phyloP scores from a whole-genome alignment of 495 filamentous ascomycete genomes.

The Penicillium cosmopolitanum region DNA sequence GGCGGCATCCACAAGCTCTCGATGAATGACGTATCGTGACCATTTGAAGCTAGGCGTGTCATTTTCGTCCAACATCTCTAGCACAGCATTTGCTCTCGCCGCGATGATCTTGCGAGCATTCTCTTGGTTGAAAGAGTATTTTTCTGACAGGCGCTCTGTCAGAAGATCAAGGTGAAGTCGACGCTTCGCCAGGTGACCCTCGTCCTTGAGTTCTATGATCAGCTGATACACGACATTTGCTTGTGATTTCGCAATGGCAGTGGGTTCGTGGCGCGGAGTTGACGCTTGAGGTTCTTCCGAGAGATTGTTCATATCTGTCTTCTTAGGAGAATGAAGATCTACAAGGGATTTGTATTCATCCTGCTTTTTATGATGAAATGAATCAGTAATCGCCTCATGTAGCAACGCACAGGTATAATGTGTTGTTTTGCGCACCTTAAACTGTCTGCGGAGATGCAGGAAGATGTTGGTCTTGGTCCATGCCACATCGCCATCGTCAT shows the following conservation, averaged over 20 bases:
- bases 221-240: constrained; percentile 42
- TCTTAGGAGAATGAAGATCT: constrained; percentile 29
- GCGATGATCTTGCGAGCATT: constrained; percentile 44
- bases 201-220: constrained; percentile 41
- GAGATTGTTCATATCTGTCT: constrained; percentile 30
- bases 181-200: constrained; percentile 50
- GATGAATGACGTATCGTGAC: constrained; percentile 50
- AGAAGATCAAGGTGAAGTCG: constrained; percentile 45
- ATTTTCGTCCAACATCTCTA: constrained; percentile 44
- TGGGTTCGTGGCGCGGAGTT: constrained; percentile 33
- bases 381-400: constrained; percentile 12
- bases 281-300: constrained; percentile 28
- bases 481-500: constrained; percentile 56
- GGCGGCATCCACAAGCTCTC: constrained; percentile 42
- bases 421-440: constrained; percentile 36
- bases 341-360: constrained; percentile 46
- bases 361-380: constrained; percentile 24
- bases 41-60: constrained; percentile 43
- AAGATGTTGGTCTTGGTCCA: constrained; percentile 61
- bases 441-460: constrained; percentile 54
- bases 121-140: constrained; percentile 30
- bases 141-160: constrained; percentile 25
- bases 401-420: background rate
- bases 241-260: constrained; percentile 38
- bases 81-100: constrained; percentile 34